Conservation (phyloP, 2,329 filamentous ascomycete genomes). For the Scedosporium dehoogii region DNA sequence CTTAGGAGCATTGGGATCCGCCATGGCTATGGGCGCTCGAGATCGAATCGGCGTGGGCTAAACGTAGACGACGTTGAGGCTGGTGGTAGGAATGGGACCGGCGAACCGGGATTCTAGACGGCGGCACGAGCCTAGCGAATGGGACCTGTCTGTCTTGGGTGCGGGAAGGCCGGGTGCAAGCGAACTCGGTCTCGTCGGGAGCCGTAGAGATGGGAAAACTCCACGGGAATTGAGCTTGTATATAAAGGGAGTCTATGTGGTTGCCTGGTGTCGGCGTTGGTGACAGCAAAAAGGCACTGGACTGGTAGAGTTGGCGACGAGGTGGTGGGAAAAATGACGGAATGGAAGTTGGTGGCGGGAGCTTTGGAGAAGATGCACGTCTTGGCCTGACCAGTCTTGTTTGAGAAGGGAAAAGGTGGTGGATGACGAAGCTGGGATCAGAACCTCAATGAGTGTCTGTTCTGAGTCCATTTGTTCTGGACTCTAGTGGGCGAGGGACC, state of each 20-base stretch:
- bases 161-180: background rate
- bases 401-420: background rate
- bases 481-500: too few relatives aligned
- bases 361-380: background rate
- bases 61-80: background rate
- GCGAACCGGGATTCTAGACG: background rate
- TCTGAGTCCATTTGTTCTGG: too few relatives aligned
- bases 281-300: background rate
- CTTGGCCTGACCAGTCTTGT: background rate
- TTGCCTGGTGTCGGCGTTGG: background rate
- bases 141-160: background rate
- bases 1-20: slow-evolving; percentile 61
- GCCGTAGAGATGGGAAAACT: background rate
- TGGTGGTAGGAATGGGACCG: background rate
- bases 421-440: background rate
- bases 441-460: too few relatives aligned
- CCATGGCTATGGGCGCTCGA: slow-evolving; percentile 18
- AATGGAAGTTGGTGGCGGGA: background rate
- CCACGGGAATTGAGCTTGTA: background rate
- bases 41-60: background rate
- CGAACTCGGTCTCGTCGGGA: background rate
- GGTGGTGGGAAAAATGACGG: background rate
- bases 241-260: background rate
- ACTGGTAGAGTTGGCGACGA: background rate
- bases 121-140: background rate